Evolutionary conservation across 768 basidiomycete species (phyloP), one percentile per base, ranked within the genome.

Genomic region (Mycena galericulata): DNA sequence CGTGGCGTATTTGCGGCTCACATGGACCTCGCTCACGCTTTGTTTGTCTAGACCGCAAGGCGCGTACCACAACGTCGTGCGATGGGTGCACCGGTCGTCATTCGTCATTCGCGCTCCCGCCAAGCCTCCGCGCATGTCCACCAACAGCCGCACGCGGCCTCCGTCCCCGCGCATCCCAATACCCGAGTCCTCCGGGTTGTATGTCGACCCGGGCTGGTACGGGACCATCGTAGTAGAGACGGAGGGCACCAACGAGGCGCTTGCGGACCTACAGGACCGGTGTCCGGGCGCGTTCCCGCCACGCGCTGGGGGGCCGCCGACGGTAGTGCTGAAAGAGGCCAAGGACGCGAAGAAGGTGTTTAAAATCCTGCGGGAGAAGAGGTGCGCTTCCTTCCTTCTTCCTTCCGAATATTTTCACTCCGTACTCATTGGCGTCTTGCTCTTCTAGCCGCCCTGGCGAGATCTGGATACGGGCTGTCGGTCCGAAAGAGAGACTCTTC

Each of bases 181-280:
- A 12, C 90, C 90, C 0, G 85, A 86, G 6, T 79, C 85, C 0
- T 81, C 85, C 3, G 83, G 83, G 20, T 83, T 89, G 60, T 85
- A 84, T 45, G 87, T 95, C 17, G 93, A 96, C 75, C 80, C 89
- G 5, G 90, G 91, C 45, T 96, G 94, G 94, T 92, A 90, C 72
- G 95, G 95, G 4, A 91, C 87, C 0, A 86, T 96, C 49, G 87
- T 96, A 29, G 86, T 96, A 27, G 94, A 96, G 81, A 89, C 92
- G 14, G 93, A 95, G 75, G 94, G 94, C 41, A 96, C 95, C 46
- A 92, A 95, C 75, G 95, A 96, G 74, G 89, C 92, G 12, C 85
- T 95, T 27, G 88, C 86, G 22, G 95, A 95, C 78, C 82, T 96
- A 68, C 91, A 92, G 71, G 86, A 84, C 54, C 86, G 94, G 5